These are phyloP conservation scores for Acacia acuminata DNA, from an alignment of 306 rosid genomes.

Conservation along the genomic window DNA sequence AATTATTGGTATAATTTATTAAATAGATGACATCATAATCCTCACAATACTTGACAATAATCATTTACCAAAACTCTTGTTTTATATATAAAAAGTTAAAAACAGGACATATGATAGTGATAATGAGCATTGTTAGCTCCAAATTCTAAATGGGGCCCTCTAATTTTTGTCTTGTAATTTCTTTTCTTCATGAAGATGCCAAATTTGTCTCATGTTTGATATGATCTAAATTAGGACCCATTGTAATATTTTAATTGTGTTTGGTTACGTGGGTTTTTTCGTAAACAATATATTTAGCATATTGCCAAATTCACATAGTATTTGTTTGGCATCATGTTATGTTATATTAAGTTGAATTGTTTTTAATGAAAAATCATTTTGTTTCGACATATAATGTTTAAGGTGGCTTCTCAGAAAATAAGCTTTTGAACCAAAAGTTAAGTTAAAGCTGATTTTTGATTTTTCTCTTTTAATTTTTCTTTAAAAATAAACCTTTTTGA, in stretches of 20 bases:
- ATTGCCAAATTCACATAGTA: not conserved
- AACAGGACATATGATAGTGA: not conserved
- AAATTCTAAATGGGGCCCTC: conserved; percentile 20
- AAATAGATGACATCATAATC: not conserved
- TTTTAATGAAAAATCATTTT: too few relatives aligned
- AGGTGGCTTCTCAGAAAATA: too few relatives aligned
- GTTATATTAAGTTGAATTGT: too few relatives aligned
- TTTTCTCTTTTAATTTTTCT: too few relatives aligned
- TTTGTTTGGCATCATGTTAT: too few relatives aligned
- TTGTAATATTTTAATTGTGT: conserved; percentile 9
- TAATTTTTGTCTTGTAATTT: not conserved
- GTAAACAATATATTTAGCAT: not conserved
- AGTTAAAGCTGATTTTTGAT: too few relatives aligned
- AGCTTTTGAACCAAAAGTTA: too few relatives aligned
- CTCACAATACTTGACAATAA: not conserved
- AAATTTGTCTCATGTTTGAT: not conserved
- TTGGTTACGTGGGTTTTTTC: conserved; percentile 18
- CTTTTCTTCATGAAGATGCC: not conserved
- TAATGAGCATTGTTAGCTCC: conserved; percentile 29
- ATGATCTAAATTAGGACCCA: not conserved
- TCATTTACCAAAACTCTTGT: not conserved
- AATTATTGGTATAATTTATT: not conserved
- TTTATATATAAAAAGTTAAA: not conserved
- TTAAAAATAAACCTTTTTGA: too few relatives aligned
- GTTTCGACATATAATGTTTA: too few relatives aligned